Evolutionary conservation across 1,284 basidiomycete genomes (phyloP).

Genomic region (Macrocybe sp.): DNA sequence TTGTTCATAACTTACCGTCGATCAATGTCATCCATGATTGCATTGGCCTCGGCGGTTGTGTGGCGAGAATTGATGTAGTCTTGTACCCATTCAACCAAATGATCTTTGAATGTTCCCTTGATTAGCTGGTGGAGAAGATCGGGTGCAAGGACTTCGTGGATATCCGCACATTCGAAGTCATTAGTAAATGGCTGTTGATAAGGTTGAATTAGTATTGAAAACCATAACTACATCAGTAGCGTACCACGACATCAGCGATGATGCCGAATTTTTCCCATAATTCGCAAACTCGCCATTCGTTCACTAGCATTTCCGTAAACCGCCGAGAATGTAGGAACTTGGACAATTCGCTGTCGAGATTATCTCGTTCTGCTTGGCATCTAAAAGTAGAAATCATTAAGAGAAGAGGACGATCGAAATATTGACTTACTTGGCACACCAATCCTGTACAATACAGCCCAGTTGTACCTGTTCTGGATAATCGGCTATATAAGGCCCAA

Average conservation of each 20-base stretch:
- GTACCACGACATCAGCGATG: too few relatives aligned
- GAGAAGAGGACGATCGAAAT: not conserved
- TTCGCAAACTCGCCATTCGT: too few relatives aligned
- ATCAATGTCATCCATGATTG: conserved; percentile 16
- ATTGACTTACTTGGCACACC: conserved; percentile 19
- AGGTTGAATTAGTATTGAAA: not conserved
- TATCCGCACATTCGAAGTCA: conserved; percentile 9
- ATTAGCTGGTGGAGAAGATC: conserved; percentile 11
- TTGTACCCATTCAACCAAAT: conserved; percentile 13
- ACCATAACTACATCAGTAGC: too few relatives aligned
- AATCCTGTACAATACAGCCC: conserved; percentile 17
- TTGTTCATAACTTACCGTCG: conserved; percentile 8
- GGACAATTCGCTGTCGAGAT: too few relatives aligned
- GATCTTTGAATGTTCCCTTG: conserved; percentile 15
- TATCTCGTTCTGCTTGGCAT: not conserved
- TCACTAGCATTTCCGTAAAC: too few relatives aligned
- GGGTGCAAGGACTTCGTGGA: conserved; percentile 8
- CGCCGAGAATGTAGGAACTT: too few relatives aligned
- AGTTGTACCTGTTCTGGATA: conserved; percentile 17
- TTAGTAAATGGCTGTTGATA: conserved; percentile 10
- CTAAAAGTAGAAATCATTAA: not conserved
- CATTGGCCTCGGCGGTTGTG: conserved; percentile 8
- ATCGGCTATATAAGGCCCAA: conserved; percentile 23
- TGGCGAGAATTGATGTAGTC: conserved; percentile 8
- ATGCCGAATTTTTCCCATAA: too few relatives aligned